Base-by-base conservation (phyloP, 495 filamentous ascomycete genomes). In the Aspergillus taichungensis region DNA sequence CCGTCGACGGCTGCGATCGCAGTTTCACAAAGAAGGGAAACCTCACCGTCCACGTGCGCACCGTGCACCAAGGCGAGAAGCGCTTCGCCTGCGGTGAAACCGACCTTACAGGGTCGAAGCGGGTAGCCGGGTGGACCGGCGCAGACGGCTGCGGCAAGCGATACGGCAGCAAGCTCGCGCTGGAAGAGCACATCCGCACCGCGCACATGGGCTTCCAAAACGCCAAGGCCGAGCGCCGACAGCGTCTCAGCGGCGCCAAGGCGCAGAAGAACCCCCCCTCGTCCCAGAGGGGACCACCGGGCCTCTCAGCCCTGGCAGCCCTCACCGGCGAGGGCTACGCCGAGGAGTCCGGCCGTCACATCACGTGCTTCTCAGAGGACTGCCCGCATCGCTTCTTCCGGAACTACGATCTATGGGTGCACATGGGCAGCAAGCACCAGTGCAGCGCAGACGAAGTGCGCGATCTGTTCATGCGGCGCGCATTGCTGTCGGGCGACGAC, bases 101-200 rank as follows among this genome's bases (percentile, higher is more conserved):
- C 9, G 78, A 87, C 54, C 65, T 85, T 1, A 73, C 66, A 14
- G 54, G 59, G 0, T 72, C 73, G 7, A 74, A 73, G n/a, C 78
- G 77, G 35, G 64, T 88, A 1, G 57, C 57, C 5, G 66, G 67
- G n/a, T 91, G 86, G 84, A 67, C 78, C 45, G 76, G 73, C 24
- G 18, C 18, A 24, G 59, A 76, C 28, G 85, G 83, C 3, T 95
- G 89, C 53, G 83, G 80, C 0, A 72, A 76, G 40, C 68, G 68
- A 12, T 89, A 88, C 49, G 67, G 69, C 18, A 80, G 79, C 47
- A 90, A 88, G 59, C 66, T 73, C n/a, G 79, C 75, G 39, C 69
- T 95, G 0, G 85, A 89, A 63, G 83, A 88, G 37, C 89, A 95
- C 51, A 73, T 94, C 33, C 80, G 85, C 13, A 86, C 77, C 8